phyloP scores from a whole-genome alignment of 805 yeast species.

The Priceomyces castillae region DNA sequence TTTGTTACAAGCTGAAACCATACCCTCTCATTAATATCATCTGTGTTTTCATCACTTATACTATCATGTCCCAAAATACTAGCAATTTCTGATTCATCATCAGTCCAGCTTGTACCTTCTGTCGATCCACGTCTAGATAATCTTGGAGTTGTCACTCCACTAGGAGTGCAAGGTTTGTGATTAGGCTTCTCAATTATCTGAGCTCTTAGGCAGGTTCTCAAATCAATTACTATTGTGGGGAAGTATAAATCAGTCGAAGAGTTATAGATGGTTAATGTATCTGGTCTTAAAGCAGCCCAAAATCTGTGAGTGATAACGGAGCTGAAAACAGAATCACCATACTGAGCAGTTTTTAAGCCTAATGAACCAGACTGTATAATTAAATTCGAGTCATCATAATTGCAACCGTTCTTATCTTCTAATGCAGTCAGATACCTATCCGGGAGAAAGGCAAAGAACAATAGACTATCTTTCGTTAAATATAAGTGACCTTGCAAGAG shows the following conservation, averaged over 20 bases:
- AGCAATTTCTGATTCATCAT: slow-evolving; percentile 23
- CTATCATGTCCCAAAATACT: slow-evolving; percentile 12
- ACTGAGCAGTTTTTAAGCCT: slow-evolving; percentile 37
- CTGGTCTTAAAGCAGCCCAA: slow-evolving; percentile 78
- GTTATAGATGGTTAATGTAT: slow-evolving; percentile 64
- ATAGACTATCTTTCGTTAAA: slow-evolving; percentile 58
- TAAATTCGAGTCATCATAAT: slow-evolving; percentile 23
- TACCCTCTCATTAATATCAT: slow-evolving; percentile 27
- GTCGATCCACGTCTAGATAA: slow-evolving; percentile 10
- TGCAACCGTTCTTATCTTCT: slow-evolving; percentile 4
- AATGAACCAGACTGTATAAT: slow-evolving; percentile 36
- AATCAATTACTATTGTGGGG: slow-evolving; percentile 73
- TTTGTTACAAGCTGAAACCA: slow-evolving; percentile 63
- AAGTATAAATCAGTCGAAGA: slow-evolving; percentile 80
- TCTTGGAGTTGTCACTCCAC: not conserved
- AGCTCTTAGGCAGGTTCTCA: slow-evolving; percentile 59
- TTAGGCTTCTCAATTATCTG: slow-evolving; percentile 42
- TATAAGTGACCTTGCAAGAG: slow-evolving; percentile 83
- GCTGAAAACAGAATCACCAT: slow-evolving; percentile 35
- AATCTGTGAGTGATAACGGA: slow-evolving; percentile 47
- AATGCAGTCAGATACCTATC: slow-evolving; percentile 20
- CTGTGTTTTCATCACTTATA: slow-evolving; percentile 25
- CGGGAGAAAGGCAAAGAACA: slow-evolving; percentile 81
- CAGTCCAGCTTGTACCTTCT: slow-evolving; percentile 13
- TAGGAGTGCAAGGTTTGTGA: not conserved